A percentile compares a stretch with the other conserved stretches of the same genome.
Evolutionary conservation across 345 rosid species (phyloP).

Genomic region (Abelmoschus esculentus): DNA sequence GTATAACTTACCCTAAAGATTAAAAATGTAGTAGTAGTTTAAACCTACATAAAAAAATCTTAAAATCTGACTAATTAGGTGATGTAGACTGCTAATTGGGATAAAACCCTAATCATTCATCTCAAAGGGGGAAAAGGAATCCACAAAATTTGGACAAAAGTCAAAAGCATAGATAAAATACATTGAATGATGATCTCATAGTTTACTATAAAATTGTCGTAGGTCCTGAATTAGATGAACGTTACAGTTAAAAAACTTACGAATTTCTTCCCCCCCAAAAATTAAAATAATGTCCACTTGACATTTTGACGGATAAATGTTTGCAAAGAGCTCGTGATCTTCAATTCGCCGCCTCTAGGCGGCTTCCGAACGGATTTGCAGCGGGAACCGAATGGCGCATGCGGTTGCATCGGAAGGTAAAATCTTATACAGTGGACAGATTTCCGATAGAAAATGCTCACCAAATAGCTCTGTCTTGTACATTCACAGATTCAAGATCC

Average conservation of each 20-base stretch:
- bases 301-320: neutral
- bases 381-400: too few relatives aligned
- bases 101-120: neutral
- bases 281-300: neutral
- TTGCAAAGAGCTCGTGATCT: neutral
- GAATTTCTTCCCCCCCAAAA: neutral
- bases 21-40: too few relatives aligned
- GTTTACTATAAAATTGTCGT: neutral
- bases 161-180: neutral
- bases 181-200: neutral
- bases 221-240: neutral
- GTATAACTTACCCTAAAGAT: too few relatives aligned
- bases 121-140: neutral
- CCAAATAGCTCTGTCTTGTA: too few relatives aligned
- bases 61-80: too few relatives aligned
- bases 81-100: neutral
- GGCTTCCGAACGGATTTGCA: too few relatives aligned
- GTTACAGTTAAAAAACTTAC: neutral
- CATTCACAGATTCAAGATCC: too few relatives aligned
- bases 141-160: neutral
- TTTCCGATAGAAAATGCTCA: too few relatives aligned
- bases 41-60: too few relatives aligned
- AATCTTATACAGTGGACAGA: too few relatives aligned
- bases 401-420: too few relatives aligned
- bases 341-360: neutral